Evolutionary conservation across 2,329 filamentous ascomycete genomes (phyloP).

Genomic region (Tolypocladium paradoxum): DNA sequence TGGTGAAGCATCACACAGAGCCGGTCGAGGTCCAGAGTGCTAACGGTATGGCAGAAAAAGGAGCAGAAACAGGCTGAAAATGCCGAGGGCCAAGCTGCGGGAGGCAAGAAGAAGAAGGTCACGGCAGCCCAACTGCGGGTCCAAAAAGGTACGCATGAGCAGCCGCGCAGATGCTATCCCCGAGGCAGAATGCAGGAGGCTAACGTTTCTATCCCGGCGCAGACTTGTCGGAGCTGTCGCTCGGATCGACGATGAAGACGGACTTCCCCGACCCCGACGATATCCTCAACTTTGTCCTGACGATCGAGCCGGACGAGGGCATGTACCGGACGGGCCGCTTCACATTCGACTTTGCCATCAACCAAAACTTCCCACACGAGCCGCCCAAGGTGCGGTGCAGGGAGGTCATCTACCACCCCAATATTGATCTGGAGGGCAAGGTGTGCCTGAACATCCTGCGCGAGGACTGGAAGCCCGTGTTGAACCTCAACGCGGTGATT

Average conservation of each 20-base stretch:
- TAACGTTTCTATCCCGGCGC: not conserved
- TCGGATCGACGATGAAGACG: conserved; percentile 71
- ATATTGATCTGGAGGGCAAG: conserved; percentile 96
- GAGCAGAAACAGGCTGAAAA: conserved; percentile 92
- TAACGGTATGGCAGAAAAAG: conserved; percentile 58
- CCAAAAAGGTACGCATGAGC: conserved; percentile 64
- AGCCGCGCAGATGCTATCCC: not conserved
- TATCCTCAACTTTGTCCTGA: conserved; percentile 74
- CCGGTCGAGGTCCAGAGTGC: conserved; percentile 2
- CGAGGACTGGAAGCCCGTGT: conserved; percentile 97
- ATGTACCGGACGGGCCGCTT: conserved; percentile 84
- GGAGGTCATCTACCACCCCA: conserved; percentile 98
- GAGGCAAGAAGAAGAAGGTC: conserved; percentile 94
- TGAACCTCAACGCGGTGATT: conserved; percentile 94
- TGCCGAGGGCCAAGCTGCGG: conserved; percentile 57
- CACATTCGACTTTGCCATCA: conserved; percentile 84
- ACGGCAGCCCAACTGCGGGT: conserved; percentile 91
- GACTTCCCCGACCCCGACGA: conserved; percentile 75
- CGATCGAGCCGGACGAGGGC: conserved; percentile 75
- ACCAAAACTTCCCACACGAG: conserved; percentile 92
- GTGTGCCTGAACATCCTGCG: conserved; percentile 95
- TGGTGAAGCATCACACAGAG: conserved; percentile 47
- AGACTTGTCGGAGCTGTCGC: conserved; percentile 75
- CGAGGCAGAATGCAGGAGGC: not conserved
- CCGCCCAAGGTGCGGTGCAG: conserved; percentile 94